Evolutionary conservation across 1,284 basidiomycete species (phyloP), one percentile per base, ranked within the genome.

Genomic region (Tetrapyrgos nigripes): DNA sequence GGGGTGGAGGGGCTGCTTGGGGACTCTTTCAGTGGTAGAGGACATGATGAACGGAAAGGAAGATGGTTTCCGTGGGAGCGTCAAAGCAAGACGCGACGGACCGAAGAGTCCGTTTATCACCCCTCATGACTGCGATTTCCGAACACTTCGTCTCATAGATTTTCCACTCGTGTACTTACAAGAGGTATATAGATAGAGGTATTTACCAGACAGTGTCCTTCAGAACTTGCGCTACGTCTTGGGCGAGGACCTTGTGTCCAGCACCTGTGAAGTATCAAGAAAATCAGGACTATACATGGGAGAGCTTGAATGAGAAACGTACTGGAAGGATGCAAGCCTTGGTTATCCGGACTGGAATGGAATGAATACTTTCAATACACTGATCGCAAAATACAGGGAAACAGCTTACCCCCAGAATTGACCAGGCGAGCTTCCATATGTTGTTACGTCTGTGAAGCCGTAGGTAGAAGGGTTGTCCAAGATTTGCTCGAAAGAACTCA

Each of bases 1-100:
- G 0, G 86, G 83, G 63, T 89, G 83, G 33, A 91, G 73, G 26
- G 86, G 85, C 58, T 86, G 82, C 52, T 64, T 58, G 44, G 54
- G 54, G 11, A 51, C 14, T 37, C 31, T 53, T 2, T 9, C 8
- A 13, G 53, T 50, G 10, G 50, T 23, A 10, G 29, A 14, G 6
- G 55, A 35, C 55, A 57, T 57, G 3, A 5, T 51, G 28, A 44
- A 9, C 33, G 26, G 31, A 33, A 14, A 33, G 31, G 31, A 33
- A 33, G 31, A 33, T 33, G 14, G 31, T 8, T 8, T 33, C 31
- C 31, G 31, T 8, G 31, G 31, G 37, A 40, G 19, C 37, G 6
- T 40, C 14, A 40, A 17, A 11, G 19, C 13, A n/a, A 40, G 37
- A 40, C 19, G 19, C 13, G 8, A n/a, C 37, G 37, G 37, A 40